phyloP scores from a whole-genome alignment of 768 basidiomycete species.

The Hydnum rufescens region DNA sequence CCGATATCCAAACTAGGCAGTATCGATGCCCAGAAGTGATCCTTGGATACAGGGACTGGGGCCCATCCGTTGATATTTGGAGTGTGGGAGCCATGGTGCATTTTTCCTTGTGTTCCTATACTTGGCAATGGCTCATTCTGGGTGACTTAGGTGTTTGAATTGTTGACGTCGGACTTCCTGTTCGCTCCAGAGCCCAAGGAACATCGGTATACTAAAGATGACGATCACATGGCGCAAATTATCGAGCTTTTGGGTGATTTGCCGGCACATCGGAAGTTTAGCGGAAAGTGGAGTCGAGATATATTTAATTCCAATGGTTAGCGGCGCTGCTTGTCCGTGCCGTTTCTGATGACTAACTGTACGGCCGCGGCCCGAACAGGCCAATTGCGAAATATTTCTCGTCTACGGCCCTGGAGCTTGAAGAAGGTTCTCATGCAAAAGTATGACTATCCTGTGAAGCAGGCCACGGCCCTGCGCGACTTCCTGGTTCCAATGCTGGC shows the following conservation, averaged over 20 bases:
- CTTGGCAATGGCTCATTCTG: constrained; percentile 18
- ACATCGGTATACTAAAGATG: constrained; percentile 73
- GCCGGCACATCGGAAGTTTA: constrained; percentile 50
- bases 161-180: constrained; percentile 77
- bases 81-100: constrained; percentile 76
- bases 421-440: constrained; percentile 76
- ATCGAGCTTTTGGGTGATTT: constrained; percentile 79
- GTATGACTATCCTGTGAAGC: constrained; percentile 45
- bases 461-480: constrained; percentile 37
- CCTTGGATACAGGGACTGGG: constrained; percentile 73
- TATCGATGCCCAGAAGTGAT: constrained; percentile 93
- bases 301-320: constrained; percentile 34
- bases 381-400: constrained; percentile 48
- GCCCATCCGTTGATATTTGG: constrained; percentile 73
- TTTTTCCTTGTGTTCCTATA: constrained; percentile 19
- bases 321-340: not conserved
- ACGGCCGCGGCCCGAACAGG: constrained; percentile 22
- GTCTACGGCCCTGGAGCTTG: constrained; percentile 64
- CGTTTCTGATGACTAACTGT: not conserved
- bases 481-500: constrained; percentile 64
- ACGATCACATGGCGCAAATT: constrained; percentile 91
- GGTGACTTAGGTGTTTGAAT: constrained; percentile 77
- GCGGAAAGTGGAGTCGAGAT: constrained; percentile 68
- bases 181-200: constrained; percentile 78
- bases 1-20: constrained; percentile 92